phyloP scores from a whole-genome alignment of 768 basidiomycete species.

The Tylopilus rubrobrunneus region DNA sequence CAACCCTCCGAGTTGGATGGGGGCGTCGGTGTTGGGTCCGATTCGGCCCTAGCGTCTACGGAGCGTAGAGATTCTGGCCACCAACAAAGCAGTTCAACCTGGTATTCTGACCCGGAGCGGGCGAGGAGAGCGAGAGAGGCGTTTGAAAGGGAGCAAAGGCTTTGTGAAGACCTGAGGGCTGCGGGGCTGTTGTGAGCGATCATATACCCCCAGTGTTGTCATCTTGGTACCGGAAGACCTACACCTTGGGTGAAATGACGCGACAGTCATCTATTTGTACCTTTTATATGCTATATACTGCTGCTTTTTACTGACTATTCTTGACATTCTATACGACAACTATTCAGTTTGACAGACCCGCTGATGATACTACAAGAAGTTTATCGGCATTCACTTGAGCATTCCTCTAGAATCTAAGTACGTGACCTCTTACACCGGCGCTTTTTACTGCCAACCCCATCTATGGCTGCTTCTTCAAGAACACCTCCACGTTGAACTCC shows the following conservation, averaged over 20 bases:
- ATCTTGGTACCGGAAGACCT: slow-evolving; percentile 1
- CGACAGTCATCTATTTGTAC: slow-evolving; percentile 4
- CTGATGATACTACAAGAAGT: not conserved
- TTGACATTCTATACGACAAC: slow-evolving; percentile 9
- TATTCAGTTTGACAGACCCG: not conserved
- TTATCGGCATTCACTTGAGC: not conserved
- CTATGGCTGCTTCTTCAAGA: slow-evolving; percentile 58
- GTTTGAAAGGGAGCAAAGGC: slow-evolving; percentile 49
- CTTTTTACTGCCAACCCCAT: not conserved
- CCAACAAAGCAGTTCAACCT: slow-evolving; percentile 29
- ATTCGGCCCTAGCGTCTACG: slow-evolving; percentile 11
- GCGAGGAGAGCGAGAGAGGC: slow-evolving; percentile 43
- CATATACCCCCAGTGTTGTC: slow-evolving; percentile 2
- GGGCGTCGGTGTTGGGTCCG: slow-evolving; percentile 1
- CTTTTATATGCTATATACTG: slow-evolving; percentile 22
- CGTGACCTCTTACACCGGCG: not conserved
- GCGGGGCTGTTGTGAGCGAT: slow-evolving; percentile 57
- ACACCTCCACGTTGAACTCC: slow-evolving; percentile 94
- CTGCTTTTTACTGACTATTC: slow-evolving; percentile 4
- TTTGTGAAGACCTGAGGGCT: slow-evolving; percentile 56
- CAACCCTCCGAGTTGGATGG: slow-evolving; percentile 12
- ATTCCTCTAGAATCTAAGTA: slow-evolving; percentile 1
- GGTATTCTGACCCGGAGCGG: slow-evolving; percentile 42
- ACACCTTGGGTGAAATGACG: not conserved
- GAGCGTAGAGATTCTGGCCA: slow-evolving; percentile 27